Percentiles rank a stretch among this genome's conserved stretches.
phyloP scores from a whole-genome alignment of 495 filamentous ascomycete species.

The Sporormia fimetaria region DNA sequence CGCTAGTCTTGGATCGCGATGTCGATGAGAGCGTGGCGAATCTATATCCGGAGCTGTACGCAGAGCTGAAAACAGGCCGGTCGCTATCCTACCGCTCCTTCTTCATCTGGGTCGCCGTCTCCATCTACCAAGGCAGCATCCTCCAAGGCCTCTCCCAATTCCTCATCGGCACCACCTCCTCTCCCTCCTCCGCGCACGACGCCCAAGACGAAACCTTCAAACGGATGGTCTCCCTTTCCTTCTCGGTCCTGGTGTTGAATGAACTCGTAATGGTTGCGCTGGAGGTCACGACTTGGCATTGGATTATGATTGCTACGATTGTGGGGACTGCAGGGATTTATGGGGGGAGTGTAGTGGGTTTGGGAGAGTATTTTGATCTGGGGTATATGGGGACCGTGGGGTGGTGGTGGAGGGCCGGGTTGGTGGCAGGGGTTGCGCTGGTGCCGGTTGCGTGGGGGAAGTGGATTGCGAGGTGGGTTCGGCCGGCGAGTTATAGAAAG shows the following conservation, averaged over 20 bases:
- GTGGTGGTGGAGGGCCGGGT: conserved; percentile 80
- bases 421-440: conserved; percentile 64
- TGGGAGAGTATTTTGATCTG: conserved; percentile 85
- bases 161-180: conserved; percentile 59
- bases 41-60: conserved; percentile 95
- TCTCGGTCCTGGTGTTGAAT: conserved; percentile 84
- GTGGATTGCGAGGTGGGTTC: conserved; percentile 67
- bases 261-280: conserved; percentile 95
- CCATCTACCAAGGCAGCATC: conserved; percentile 85
- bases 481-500: conserved; percentile 91
- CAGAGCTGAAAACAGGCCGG: conserved; percentile 75
- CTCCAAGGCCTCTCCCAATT: conserved; percentile 90
- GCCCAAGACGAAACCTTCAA: conserved; percentile 11
- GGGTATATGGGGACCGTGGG: conserved; percentile 63
- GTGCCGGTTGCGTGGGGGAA: conserved; percentile 83
- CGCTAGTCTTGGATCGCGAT: conserved; percentile 89
- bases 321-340: conserved; percentile 72
- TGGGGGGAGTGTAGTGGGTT: conserved; percentile 71
- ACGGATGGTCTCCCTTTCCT: conserved; percentile 80
- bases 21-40: conserved; percentile 88
- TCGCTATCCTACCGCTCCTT: conserved; percentile 87
- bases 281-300: conserved; percentile 95
- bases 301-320: conserved; percentile 76
- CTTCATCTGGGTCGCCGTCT: conserved; percentile 92
- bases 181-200: conserved; percentile 29